phyloP scores from a whole-genome alignment of 2,329 filamentous ascomycete genomes.

The Pseudocercospora musae region DNA sequence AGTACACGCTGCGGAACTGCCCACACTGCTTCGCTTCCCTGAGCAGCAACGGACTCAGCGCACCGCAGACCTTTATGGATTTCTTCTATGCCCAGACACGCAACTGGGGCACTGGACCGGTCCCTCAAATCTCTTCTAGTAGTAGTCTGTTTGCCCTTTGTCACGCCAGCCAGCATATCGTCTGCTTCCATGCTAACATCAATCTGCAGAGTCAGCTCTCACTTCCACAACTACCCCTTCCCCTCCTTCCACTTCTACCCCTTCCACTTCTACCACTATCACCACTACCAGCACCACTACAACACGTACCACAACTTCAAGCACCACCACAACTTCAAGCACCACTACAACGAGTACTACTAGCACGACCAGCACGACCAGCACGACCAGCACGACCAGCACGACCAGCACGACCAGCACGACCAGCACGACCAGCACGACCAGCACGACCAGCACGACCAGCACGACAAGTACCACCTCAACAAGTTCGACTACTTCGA shows the following conservation, averaged over 20 bases:
- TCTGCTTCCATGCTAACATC: background rate
- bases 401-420: too few species aligned
- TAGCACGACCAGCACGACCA: too few species aligned
- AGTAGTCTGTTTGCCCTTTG: conserved; percentile 2
- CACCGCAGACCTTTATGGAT: conserved; percentile 27
- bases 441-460: background rate
- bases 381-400: background rate
- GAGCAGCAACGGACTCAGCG: conserved; percentile 20
- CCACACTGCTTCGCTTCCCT: conserved; percentile 33
- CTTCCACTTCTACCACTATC: background rate
- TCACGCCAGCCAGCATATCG: background rate
- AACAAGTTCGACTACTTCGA: background rate
- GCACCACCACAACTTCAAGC: background rate
- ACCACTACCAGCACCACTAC: background rate
- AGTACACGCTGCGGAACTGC: conserved; percentile 37
- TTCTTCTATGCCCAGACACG: conserved; percentile 30
- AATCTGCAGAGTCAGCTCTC: background rate
- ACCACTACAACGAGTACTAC: background rate
- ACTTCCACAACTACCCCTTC: background rate
- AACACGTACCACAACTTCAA: background rate
- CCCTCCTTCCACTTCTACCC: too few species aligned
- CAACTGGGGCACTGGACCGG: conserved; percentile 8
- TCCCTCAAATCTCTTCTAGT: conserved; percentile 7
- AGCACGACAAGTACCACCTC: background rate
- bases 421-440: background rate